These are phyloP conservation scores for Pyricularia grisea DNA, from an alignment of 2,329 filamentous ascomycete species.

Conservation along the genomic window DNA sequence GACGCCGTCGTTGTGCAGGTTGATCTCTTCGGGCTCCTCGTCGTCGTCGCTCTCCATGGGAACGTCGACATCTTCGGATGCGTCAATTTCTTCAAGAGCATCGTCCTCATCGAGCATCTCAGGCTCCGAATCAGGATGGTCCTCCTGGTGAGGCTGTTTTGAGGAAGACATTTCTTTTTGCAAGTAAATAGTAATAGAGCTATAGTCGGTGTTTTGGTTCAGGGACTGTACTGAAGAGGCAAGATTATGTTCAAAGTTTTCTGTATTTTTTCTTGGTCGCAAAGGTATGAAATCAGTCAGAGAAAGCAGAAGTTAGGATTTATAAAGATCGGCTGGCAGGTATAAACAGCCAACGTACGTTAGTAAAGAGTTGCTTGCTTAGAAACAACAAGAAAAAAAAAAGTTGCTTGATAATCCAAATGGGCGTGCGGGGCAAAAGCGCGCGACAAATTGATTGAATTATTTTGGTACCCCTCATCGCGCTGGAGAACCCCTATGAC, in stretches of 20 bases:
- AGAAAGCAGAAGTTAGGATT: not conserved
- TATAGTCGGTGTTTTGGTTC: not conserved
- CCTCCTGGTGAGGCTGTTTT: conserved; percentile 25
- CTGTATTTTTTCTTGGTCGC: not conserved
- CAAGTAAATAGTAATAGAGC: too few species aligned
- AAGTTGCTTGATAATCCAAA: not conserved
- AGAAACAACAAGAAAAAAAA: not conserved
- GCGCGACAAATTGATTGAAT: not conserved
- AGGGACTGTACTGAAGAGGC: not conserved
- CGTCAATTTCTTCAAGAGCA: conserved; percentile 66
- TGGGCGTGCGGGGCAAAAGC: not conserved
- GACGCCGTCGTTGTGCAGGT: conserved; percentile 82
- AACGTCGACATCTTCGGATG: conserved; percentile 46
- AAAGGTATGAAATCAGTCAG: not conserved
- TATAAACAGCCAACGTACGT: not conserved
- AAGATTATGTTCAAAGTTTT: not conserved
- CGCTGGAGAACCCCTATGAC: not conserved
- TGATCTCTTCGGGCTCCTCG: conserved; percentile 53
- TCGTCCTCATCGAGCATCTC: conserved; percentile 71
- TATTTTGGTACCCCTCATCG: not conserved
- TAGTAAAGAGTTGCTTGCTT: not conserved
- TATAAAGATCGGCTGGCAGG: not conserved
- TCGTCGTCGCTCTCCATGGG: conserved; percentile 18
- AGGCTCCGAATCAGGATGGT: conserved; percentile 46
- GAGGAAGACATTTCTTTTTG: conserved; percentile 12